Evolutionary conservation across 768 basidiomycete species (phyloP), one percentile per base, ranked within the genome.

Genomic region (Hemileccinum rubropunctum): DNA sequence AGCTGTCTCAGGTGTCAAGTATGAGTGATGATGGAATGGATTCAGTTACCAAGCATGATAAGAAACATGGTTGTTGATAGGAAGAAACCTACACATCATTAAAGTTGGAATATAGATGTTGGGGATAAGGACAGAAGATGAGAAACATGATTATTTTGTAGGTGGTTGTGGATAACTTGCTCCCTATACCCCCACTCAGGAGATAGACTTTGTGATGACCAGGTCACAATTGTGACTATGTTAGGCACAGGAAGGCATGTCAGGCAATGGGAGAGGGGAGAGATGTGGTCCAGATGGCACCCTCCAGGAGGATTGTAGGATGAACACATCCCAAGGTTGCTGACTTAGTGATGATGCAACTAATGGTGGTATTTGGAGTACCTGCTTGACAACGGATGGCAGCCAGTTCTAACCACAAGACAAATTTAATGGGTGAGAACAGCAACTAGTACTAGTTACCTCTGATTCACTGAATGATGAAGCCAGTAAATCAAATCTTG

Each of bases 21-120:
- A 65, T 68, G 83, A 45, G 68, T 99, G 26, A 91, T 86, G 88
- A 97, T 61, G 94, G 91, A 18, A 84, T 95, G 65, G 0, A 88
- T 84, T n/a, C 88, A 76, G 11, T 72, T 99, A 18, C 95, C 95
- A 1, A 77, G 87, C 18, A 95, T 95, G 14, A 98, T 95, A 28
- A 73, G 95, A 65, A 98, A 98, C 73, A 92, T 99, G 92, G 95
- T 93, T 66, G 91, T 95, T 20, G 94, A 97, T 66, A 94, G 80
- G 27, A 77, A 80, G 57, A 81, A 82, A 56, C 60, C 80, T 6
- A 70, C 75, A 13, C 79, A 75, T 47, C 77, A 30, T 30, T 30
- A 30, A 30, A 30, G 9, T 2, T 30, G 28, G 28, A 9, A 30
- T 30, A 30, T 12, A 30, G 11, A 8, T 4, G 28, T 30, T 9